Base-by-base conservation (phyloP, 306 rosid species). In the Gynostemma pentaphyllum region DNA sequence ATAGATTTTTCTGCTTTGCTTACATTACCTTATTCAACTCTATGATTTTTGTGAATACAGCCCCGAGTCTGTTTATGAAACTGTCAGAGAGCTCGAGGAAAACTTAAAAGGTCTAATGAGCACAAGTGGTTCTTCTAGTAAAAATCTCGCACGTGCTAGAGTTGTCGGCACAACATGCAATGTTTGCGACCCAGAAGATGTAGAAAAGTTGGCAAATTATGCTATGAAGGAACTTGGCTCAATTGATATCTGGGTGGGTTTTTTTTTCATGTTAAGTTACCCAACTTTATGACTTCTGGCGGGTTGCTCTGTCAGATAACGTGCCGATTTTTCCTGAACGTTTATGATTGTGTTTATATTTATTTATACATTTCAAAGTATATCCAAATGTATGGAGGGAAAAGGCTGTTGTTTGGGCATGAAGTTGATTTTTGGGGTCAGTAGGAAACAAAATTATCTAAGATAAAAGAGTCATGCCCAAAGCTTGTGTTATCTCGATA, bases 201-300 rank as follows among this genome's bases (percentile, higher is more conserved):
- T 88, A 46, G 83, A 78, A 64, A 88, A 85, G 19, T 72, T 88
- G 74, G 85, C 95, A 6, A 70, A 76, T 66, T 92, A 82, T 60
- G 83, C 94, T 39, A 67, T 84, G 14, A 65, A 61, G 34, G 80
- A 92, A 76, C 81, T 92, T 18, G 96, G 96, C 60, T 39, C 80
- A 62, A 70, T 92, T 59, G 95, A 86, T 75, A 86, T 92, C 76
- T 92, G 98, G 98, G 98, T 92, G 52, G 77, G 88, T 51, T 29
- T 65, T 21, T 18, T 7, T 71, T 67, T 40, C 70, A n/a, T 67
- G 18, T n/a, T n/a, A n/a, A n/a, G n/a, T n/a, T n/a, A n/a, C 45
- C 2, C 40, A 5, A 34, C 5, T 16, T 57, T 12, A 14, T 45
- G 21, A 22, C 19, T 39, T 67, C 8, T 55, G 36, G 4, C n/a